A percentile compares a stretch with the other conserved stretches of the same genome.
These are phyloP conservation scores for Nepenthes alata DNA, from an alignment of 179 eudicot species.

Conservation along the genomic window DNA sequence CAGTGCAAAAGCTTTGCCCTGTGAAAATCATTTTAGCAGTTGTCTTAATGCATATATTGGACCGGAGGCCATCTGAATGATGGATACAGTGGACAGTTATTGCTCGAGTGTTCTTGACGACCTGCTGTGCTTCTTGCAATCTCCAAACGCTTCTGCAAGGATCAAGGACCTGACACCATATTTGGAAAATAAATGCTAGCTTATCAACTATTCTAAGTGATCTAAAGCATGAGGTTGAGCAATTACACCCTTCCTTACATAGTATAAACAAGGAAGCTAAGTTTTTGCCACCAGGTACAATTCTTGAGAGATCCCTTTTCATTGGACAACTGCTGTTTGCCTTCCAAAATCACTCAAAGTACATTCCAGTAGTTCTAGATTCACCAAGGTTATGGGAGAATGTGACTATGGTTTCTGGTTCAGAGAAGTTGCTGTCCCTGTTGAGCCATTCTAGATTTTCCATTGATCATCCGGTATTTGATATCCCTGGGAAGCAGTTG, in stretches of 20 bases:
- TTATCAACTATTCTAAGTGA: slow-evolving; percentile 47
- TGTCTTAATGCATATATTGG: slow-evolving; percentile 84
- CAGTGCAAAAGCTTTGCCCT: slow-evolving; percentile 31
- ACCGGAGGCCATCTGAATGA: slow-evolving; percentile 61
- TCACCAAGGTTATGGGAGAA: slow-evolving; percentile 76
- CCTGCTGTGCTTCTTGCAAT: slow-evolving; percentile 67
- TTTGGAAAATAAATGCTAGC: slow-evolving; percentile 68
- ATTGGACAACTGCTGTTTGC: slow-evolving; percentile 82
- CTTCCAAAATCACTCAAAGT: slow-evolving; percentile 70
- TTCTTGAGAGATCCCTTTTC: slow-evolving; percentile 73
- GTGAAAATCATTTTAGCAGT: slow-evolving; percentile 55
- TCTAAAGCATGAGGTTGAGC: slow-evolving; percentile 55
- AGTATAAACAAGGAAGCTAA: slow-evolving; percentile 21
- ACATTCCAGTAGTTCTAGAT: slow-evolving; percentile 75
- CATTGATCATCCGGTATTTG: slow-evolving; percentile 33
- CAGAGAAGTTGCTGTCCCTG: slow-evolving; percentile 32
- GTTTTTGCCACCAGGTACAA: slow-evolving; percentile 27
- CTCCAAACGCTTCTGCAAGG: slow-evolving; percentile 81
- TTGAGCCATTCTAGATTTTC: slow-evolving; percentile 39
- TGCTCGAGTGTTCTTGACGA: slow-evolving; percentile 70
- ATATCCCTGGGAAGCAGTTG: slow-evolving; percentile 39
- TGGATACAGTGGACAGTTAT: slow-evolving; percentile 74
- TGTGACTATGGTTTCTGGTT: slow-evolving; percentile 29
- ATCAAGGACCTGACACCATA: slow-evolving; percentile 57
- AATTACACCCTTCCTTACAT: slow-evolving; percentile 38